Evolutionary conservation across 202 grass and related monocot genomes (phyloP), one percentile per base, ranked within the genome.

Genomic region (Carex arenaria): DNA sequence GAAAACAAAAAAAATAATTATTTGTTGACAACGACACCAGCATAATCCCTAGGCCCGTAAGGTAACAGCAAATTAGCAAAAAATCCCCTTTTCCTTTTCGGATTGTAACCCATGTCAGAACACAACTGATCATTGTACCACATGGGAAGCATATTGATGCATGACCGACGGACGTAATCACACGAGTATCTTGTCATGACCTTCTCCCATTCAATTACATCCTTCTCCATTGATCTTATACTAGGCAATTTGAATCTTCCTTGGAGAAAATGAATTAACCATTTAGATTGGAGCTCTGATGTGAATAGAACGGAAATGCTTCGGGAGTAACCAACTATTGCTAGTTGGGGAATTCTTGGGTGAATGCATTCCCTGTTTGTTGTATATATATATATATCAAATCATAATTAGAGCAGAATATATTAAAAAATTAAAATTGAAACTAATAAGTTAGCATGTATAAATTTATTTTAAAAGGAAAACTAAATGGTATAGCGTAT

Each of bases 101-200:
- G 80, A 7, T 90, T 59, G 81, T 74, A 90, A 7, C 94, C 94
- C 92, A 97, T 93, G 85, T 97, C 92, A 10, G 82, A 61, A 79
- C 94, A 97, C 43, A 97, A 76, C 68, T 87, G 69, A 82, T 97
- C 94, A 61, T 90, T 91, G 82, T 94, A 93, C 90, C 92, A 97
- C 49, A 89, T 87, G 76, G 80, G 84, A 7, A 97, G 82, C 0
- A 17, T 83, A 23, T 82, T 82, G 9, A 97, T 23, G 76, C 89
- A 93, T 3, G 90, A 84, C 43, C 89, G 23, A 19, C 85, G 49
- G 43, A 76, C 89, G n/a, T 75, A 54, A 10, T 72, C 83, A 1
- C 53, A 13, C 73, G 18, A 66, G 80, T 87, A 87, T 72, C 75
- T 55, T 60, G 60, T 82, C 85, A 85, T 89, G 82, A 83, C 93